phyloP scores from a whole-genome alignment of 1,284 basidiomycete genomes.

The Ganoderma lingzhi region DNA sequence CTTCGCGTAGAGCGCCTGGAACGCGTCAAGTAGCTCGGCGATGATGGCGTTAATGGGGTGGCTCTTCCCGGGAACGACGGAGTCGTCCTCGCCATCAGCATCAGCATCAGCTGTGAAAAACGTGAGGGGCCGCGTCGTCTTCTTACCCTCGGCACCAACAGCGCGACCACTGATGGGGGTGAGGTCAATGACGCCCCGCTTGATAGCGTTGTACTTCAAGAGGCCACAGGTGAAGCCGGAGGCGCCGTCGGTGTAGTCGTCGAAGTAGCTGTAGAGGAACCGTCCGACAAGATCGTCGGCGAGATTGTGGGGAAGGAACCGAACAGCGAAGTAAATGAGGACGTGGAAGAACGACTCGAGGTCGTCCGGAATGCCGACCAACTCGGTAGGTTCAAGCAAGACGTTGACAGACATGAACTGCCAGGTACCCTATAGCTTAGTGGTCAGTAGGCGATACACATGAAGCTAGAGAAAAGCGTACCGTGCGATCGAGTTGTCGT shows the following conservation, averaged over 20 bases:
- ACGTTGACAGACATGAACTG: slow-evolving; percentile 21
- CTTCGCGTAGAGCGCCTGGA: not conserved
- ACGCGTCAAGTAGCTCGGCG: not conserved
- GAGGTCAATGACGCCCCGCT: not conserved
- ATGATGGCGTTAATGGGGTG: not conserved
- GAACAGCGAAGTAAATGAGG: slow-evolving; percentile 18
- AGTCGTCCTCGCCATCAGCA: too few species aligned
- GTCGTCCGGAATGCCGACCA: slow-evolving; percentile 17
- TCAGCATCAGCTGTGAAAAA: too few species aligned
- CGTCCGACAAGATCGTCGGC: not conserved
- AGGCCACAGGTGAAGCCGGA: not conserved
- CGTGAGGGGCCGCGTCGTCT: too few species aligned
- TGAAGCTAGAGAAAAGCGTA: not conserved
- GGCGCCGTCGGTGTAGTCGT: not conserved
- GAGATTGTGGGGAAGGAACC: slow-evolving; percentile 18
- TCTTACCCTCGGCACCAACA: too few species aligned
- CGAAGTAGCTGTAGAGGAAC: slow-evolving; percentile 23
- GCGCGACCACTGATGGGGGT: not conserved
- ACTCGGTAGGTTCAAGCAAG: not conserved
- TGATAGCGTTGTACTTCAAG: not conserved
- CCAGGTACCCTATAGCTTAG: slow-evolving; percentile 30
- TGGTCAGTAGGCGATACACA: too few species aligned
- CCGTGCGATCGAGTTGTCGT: not conserved
- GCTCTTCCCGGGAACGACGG: too few species aligned
- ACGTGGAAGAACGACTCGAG: slow-evolving; percentile 28